These are phyloP conservation scores for Salix koriyanagi DNA, from an alignment of 345 rosid species.

Conservation along the genomic window DNA sequence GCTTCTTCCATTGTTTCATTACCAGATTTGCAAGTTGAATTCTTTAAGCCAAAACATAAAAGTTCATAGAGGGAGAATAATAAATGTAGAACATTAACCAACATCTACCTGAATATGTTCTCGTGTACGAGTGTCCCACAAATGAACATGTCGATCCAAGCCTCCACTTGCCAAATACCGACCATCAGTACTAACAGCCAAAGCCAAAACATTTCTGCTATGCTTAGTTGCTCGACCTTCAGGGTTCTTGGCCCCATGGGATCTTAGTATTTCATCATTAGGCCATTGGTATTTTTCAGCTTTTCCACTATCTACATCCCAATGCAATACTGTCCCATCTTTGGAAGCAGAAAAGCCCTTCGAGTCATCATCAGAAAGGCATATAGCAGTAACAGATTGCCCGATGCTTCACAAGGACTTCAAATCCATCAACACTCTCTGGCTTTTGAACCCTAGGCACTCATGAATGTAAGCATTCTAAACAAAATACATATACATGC, in stretches of 20 bases:
- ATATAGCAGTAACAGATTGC: conserved; percentile 70
- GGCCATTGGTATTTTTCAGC: conserved; percentile 73
- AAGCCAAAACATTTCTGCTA: conserved; percentile 66
- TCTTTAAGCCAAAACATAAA: background rate
- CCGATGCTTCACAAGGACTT: conserved; percentile 59
- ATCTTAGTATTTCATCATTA: conserved; percentile 52
- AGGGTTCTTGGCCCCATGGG: conserved; percentile 73
- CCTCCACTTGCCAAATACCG: conserved; percentile 95
- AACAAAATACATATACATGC: background rate
- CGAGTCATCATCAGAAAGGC: conserved; percentile 78
- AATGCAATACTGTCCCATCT: conserved; percentile 74
- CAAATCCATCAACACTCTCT: conserved; percentile 44
- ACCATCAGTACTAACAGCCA: conserved; percentile 90
- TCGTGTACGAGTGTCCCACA: conserved; percentile 88
- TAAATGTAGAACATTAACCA: background rate
- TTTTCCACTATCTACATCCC: conserved; percentile 82
- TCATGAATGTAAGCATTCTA: conserved; percentile 14
- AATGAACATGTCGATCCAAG: conserved; percentile 86
- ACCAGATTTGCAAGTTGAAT: background rate
- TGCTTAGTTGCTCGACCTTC: conserved; percentile 65
- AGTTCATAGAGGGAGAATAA: background rate
- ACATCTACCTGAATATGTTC: conserved; percentile 71
- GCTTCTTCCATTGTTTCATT: background rate
- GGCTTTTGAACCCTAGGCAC: conserved; percentile 66
- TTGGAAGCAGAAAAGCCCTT: conserved; percentile 90